Conservation (phyloP, 2,329 filamentous ascomycete genomes). For the Emydomyces testavorans region DNA sequence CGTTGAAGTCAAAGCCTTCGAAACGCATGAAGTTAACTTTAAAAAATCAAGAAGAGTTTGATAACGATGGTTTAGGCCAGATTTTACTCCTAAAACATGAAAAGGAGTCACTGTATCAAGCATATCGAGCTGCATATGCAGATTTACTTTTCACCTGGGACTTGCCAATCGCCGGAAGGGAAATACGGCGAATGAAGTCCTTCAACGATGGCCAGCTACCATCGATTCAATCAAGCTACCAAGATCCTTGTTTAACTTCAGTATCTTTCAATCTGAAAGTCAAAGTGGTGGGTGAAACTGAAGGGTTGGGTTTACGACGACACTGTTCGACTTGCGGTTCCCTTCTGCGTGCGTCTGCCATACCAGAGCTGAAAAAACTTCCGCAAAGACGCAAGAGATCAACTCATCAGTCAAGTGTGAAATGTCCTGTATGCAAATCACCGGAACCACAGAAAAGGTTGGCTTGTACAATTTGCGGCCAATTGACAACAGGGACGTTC, state of each 20-base stretch:
- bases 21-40: constrained; percentile 39
- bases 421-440: constrained; percentile 30
- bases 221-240: background rate
- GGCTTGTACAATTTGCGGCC: constrained; percentile 37
- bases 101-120: constrained; percentile 38
- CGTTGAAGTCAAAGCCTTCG: background rate
- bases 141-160: constrained; percentile 49
- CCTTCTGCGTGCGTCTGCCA: constrained; percentile 26
- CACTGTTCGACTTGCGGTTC: constrained; percentile 35
- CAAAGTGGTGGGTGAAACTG: constrained; percentile 10
- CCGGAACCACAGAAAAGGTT: constrained; percentile 26
- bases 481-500: constrained; percentile 35
- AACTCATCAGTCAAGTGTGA: constrained; percentile 15
- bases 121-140: constrained; percentile 48
- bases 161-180: constrained; percentile 43
- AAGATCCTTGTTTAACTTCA: background rate
- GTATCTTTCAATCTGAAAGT: background rate
- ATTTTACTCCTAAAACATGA: constrained; percentile 41
- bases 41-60: constrained; percentile 47
- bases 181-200: constrained; percentile 46
- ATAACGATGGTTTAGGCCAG: constrained; percentile 39
- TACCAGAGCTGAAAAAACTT: background rate
- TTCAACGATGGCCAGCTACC: background rate
- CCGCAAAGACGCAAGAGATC: constrained; percentile 12
- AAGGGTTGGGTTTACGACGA: constrained; percentile 33